These are phyloP conservation scores for Phytophthora cactorum DNA, from an alignment of 352 stramenopile genomes.

Conservation along the genomic window DNA sequence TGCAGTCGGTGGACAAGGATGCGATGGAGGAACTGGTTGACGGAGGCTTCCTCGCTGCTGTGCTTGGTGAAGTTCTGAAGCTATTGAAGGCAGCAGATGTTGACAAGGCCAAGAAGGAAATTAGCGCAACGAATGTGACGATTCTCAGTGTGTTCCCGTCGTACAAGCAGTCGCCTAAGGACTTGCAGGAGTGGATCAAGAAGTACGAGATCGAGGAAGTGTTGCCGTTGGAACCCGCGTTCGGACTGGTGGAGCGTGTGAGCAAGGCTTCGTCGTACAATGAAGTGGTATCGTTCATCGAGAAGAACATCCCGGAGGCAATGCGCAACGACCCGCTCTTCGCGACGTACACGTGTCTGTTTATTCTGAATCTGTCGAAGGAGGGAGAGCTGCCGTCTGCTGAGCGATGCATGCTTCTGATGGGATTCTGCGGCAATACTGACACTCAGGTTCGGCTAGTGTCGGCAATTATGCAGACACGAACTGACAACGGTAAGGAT, in stretches of 20 bases:
- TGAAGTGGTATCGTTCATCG: slow-evolving; percentile 68
- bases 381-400: slow-evolving; percentile 59
- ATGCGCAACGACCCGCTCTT: slow-evolving; percentile 68
- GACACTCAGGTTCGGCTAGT: slow-evolving; percentile 73
- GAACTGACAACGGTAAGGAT: slow-evolving; percentile 53
- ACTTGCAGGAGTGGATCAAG: slow-evolving; percentile 74
- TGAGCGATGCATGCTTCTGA: slow-evolving; percentile 74
- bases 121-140: slow-evolving; percentile 59
- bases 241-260: slow-evolving; percentile 61
- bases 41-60: slow-evolving; percentile 65
- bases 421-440: slow-evolving; percentile 65
- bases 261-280: slow-evolving; percentile 49
- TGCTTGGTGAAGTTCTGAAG: slow-evolving; percentile 57
- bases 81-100: slow-evolving; percentile 44
- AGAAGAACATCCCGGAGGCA: slow-evolving; percentile 51
- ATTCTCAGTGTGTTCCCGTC: slow-evolving; percentile 64
- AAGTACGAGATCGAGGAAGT: slow-evolving; percentile 66
- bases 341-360: slow-evolving; percentile 65
- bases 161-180: slow-evolving; percentile 52
- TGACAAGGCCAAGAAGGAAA: slow-evolving; percentile 57
- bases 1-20: slow-evolving; percentile 57
- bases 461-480: slow-evolving; percentile 73
- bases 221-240: slow-evolving; percentile 59
- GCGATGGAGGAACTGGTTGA: slow-evolving; percentile 75
- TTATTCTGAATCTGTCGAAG: slow-evolving; percentile 65